Conservation (phyloP, 805 yeast genomes). For the Candida chauliodis region DNA sequence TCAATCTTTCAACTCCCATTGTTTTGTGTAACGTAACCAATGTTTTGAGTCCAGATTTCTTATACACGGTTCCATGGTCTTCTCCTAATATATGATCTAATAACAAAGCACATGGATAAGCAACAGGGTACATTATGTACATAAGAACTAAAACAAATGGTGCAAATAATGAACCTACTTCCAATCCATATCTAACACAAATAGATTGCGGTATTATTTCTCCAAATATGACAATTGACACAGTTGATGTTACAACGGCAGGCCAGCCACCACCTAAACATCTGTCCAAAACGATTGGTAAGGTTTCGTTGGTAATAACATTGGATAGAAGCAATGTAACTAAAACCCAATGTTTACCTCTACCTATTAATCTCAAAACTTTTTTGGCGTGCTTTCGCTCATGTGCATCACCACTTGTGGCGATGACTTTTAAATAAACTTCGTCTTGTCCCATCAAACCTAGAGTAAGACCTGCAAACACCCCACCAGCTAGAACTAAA, state of each 20-base stretch:
- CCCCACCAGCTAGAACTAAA: constrained; percentile 76
- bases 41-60: constrained; percentile 88
- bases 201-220: constrained; percentile 94
- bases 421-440: constrained; percentile 85
- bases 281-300: constrained; percentile 90
- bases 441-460: constrained; percentile 99
- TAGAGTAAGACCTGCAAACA: constrained; percentile 91
- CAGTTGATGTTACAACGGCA: constrained; percentile 92
- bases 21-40: constrained; percentile 89
- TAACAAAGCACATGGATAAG: constrained; percentile 82
- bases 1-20: constrained; percentile 91
- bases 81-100: constrained; percentile 85
- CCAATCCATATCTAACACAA: constrained; percentile 89
- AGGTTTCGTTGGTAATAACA: constrained; percentile 89
- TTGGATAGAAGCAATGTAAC: constrained; percentile 83
- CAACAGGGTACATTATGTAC: constrained; percentile 89
- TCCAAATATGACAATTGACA: constrained; percentile 88
- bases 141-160: constrained; percentile 83
- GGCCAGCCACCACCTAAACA: constrained; percentile 97
- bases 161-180: constrained; percentile 84
- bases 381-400: constrained; percentile 69
- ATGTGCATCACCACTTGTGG: constrained; percentile 71
- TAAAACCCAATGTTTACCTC: constrained; percentile 94
- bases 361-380: constrained; percentile 67
- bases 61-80: constrained; percentile 94